These are phyloP conservation scores for Talaromyces sp. DNA, from an alignment of 2,329 filamentous ascomycete genomes.

Conservation along the genomic window DNA sequence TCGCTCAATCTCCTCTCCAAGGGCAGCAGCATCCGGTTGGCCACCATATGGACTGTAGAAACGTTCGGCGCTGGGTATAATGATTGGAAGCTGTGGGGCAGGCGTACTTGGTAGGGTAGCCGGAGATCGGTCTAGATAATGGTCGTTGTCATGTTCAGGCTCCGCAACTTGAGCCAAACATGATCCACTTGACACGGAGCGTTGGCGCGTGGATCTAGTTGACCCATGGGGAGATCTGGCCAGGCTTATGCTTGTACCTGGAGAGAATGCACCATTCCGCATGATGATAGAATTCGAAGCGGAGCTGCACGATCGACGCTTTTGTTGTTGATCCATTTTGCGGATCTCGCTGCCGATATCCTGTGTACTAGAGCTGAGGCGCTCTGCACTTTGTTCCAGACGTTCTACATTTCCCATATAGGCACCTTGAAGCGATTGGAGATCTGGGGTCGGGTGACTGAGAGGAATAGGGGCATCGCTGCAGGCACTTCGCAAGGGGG, in stretches of 20 bases:
- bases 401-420: slow-evolving; percentile 54
- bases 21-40: neutral
- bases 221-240: slow-evolving; percentile 44
- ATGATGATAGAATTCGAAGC: slow-evolving; percentile 47
- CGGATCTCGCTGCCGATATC: slow-evolving; percentile 51
- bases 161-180: slow-evolving; percentile 45
- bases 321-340: slow-evolving; percentile 50
- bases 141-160: slow-evolving; percentile 38
- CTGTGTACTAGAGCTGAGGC: slow-evolving; percentile 48
- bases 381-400: slow-evolving; percentile 52
- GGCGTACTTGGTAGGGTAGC: slow-evolving; percentile 9
- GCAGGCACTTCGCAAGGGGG: slow-evolving; percentile 42
- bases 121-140: slow-evolving; percentile 24
- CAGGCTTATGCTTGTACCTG: slow-evolving; percentile 38
- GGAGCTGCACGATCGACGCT: slow-evolving; percentile 46
- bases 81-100: slow-evolving; percentile 16
- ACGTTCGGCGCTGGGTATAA: slow-evolving; percentile 12
- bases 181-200: slow-evolving; percentile 40
- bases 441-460: slow-evolving; percentile 52
- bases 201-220: slow-evolving; percentile 42
- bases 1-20: slow-evolving; percentile 29
- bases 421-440: slow-evolving; percentile 54
- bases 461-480: slow-evolving; percentile 47
- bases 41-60: slow-evolving; percentile 24
- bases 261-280: slow-evolving; percentile 46